Evolutionary conservation across 305 asterid species (phyloP).

Genomic region (Solanum chacoense): DNA sequence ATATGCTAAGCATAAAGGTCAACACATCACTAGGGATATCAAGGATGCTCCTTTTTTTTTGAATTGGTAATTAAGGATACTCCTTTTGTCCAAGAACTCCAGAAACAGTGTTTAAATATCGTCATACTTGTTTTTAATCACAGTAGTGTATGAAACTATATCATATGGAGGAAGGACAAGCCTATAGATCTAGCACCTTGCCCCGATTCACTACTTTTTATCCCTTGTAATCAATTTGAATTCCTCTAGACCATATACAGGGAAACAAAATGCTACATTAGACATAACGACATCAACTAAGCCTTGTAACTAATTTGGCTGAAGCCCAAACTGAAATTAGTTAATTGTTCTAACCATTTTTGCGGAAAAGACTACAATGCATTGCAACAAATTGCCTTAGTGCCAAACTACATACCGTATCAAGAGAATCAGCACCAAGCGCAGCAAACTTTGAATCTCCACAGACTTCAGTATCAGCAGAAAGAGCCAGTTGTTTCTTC

Average conservation of each 20-base stretch:
- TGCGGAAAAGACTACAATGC: neutral
- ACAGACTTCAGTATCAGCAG: conserved; percentile 40
- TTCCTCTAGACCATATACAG: neutral
- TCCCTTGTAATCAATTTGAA: neutral
- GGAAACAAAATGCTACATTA: neutral
- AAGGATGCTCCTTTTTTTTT: neutral
- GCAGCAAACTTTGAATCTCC: conserved; percentile 66
- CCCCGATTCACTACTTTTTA: neutral
- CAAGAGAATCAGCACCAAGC: conserved; percentile 98
- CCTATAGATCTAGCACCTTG: neutral
- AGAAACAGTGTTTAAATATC: neutral
- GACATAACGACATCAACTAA: neutral
- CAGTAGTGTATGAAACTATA: neutral
- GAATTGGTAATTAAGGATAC: neutral
- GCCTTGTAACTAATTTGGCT: neutral
- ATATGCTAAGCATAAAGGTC: neutral
- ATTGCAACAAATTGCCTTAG: neutral
- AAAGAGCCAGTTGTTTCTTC: conserved; percentile 89
- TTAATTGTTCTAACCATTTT: neutral
- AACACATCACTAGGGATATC: neutral
- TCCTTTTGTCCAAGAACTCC: neutral
- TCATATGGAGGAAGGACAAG: neutral
- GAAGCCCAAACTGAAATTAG: neutral
- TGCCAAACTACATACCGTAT: conserved; percentile 49
- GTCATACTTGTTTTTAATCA: neutral